phyloP scores from a whole-genome alignment of 1,284 basidiomycete species.

The Crepidotus sp. region DNA sequence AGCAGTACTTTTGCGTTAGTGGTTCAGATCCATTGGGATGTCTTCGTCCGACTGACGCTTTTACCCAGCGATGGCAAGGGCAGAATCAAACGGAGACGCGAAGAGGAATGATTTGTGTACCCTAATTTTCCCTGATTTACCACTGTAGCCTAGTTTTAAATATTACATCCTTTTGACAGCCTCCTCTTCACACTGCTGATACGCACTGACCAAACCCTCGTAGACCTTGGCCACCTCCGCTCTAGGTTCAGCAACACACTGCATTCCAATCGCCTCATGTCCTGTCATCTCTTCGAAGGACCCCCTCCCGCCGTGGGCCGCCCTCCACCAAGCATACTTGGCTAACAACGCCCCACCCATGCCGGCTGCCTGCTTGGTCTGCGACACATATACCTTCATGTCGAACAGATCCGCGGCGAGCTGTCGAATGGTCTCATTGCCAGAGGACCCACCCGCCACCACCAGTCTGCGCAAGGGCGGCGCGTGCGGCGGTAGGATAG shows the following conservation, averaged over 20 bases:
- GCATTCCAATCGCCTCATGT: constrained; percentile 37
- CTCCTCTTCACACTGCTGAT: constrained; percentile 39
- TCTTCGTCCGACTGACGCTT: background rate
- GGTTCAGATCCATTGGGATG: constrained; percentile 22
- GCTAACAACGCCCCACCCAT: constrained; percentile 64
- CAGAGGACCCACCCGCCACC: constrained; percentile 74
- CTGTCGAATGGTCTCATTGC: constrained; percentile 67
- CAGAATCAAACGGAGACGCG: constrained; percentile 29
- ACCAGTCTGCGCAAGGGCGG: constrained; percentile 62
- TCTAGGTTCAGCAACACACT: constrained; percentile 52
- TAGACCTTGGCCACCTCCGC: constrained; percentile 33
- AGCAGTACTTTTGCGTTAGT: constrained; percentile 42
- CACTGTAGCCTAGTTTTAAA: constrained; percentile 4
- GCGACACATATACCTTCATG: constrained; percentile 62
- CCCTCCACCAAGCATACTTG: constrained; percentile 61
- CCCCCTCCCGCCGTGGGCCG: constrained; percentile 33
- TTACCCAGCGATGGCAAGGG: constrained; percentile 32
- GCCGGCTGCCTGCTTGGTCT: constrained; percentile 61
- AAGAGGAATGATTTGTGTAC: constrained; percentile 20
- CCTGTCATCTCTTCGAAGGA: constrained; percentile 59
- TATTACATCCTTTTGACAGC: constrained; percentile 24
- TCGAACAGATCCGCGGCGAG: constrained; percentile 74
- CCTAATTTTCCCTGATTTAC: background rate
- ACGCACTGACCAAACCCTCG: constrained; percentile 33
- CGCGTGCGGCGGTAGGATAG: constrained; percentile 55